A percentile compares a stretch with the other conserved stretches of the same genome.
These are phyloP conservation scores for Candolleomyces efflorescens DNA, from an alignment of 768 basidiomycete genomes.

Conservation along the genomic window DNA sequence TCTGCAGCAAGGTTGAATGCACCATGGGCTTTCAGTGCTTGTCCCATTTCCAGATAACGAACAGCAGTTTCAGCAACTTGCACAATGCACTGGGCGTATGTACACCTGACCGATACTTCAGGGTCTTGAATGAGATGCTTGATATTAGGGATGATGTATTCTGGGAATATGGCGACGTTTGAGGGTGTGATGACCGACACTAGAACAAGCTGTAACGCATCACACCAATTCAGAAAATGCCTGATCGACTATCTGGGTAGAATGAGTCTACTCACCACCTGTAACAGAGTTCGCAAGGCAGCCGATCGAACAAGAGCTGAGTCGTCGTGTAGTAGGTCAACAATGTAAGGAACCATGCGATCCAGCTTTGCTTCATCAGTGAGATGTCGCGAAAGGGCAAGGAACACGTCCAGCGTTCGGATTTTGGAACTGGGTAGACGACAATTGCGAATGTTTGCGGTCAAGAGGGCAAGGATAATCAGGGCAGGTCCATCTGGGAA, in stretches of 20 bases:
- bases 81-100: slow-evolving; percentile 81
- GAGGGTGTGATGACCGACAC: slow-evolving; percentile 82
- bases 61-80: slow-evolving; percentile 83
- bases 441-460: slow-evolving; percentile 88
- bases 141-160: slow-evolving; percentile 93
- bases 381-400: slow-evolving; percentile 74
- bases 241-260: too few relatives aligned
- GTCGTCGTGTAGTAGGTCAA: slow-evolving; percentile 86
- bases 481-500: slow-evolving; percentile 79
- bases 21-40: slow-evolving; percentile 83
- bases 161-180: slow-evolving; percentile 76
- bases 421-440: slow-evolving; percentile 81
- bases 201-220: slow-evolving; percentile 32
- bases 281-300: slow-evolving; percentile 73
- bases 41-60: slow-evolving; percentile 89
- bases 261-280: slow-evolving; percentile 56
- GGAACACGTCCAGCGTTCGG: slow-evolving; percentile 79
- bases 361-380: slow-evolving; percentile 96
- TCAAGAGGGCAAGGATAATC: slow-evolving; percentile 81
- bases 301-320: slow-evolving; percentile 77
- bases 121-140: slow-evolving; percentile 77
- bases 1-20: slow-evolving; percentile 61
- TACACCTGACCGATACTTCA: slow-evolving; percentile 77
- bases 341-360: slow-evolving; percentile 86
- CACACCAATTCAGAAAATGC: neutral